Evolutionary conservation across 2,329 filamentous ascomycete species (phyloP).

Genomic region (Stachybotrys chlorohalonatus): DNA sequence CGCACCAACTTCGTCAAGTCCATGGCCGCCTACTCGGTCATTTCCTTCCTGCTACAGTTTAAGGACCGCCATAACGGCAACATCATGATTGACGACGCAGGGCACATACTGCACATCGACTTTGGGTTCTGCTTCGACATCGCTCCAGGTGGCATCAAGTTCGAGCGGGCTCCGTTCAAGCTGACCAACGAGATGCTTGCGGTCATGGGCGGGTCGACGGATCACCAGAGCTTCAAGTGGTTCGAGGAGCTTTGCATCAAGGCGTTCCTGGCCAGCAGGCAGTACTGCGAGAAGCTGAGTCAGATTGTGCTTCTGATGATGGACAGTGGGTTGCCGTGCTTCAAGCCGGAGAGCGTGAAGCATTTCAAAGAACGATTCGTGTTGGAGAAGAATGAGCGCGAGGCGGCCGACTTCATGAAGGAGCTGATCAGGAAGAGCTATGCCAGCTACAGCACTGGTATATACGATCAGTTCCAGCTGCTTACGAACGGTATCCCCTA

Average conservation of each 20-base stretch:
- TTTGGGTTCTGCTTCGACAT: constrained; percentile 99
- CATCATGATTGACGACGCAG: constrained; percentile 97
- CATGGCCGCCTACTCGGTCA: constrained; percentile 97
- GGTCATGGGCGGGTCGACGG: constrained; percentile 88
- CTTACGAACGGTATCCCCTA: constrained; percentile 97
- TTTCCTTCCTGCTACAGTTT: constrained; percentile 94
- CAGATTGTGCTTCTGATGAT: constrained; percentile 93
- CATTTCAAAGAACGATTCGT: constrained; percentile 93
- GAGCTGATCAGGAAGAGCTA: constrained; percentile 85
- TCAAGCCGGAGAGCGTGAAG: constrained; percentile 90
- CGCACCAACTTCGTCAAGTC: constrained; percentile 97
- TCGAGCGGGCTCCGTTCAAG: constrained; percentile 97
- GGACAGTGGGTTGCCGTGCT: constrained; percentile 91
- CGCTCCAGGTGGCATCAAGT: constrained; percentile 90
- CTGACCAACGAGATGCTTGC: constrained; percentile 95
- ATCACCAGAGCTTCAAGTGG: constrained; percentile 83
- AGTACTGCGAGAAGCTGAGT: constrained; percentile 78
- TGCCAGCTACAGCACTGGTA: constrained; percentile 80
- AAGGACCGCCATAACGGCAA: constrained; percentile 99
- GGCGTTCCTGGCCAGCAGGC: constrained; percentile 80
- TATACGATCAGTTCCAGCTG: constrained; percentile 97
- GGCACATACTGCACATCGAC: constrained; percentile 96
- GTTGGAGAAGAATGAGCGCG: constrained; percentile 79
- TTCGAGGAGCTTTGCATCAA: constrained; percentile 97
- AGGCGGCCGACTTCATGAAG: constrained; percentile 91